Evolutionary conservation across 164 flowering plant species (phyloP).

Genomic region (Nymphaea colorata): DNA sequence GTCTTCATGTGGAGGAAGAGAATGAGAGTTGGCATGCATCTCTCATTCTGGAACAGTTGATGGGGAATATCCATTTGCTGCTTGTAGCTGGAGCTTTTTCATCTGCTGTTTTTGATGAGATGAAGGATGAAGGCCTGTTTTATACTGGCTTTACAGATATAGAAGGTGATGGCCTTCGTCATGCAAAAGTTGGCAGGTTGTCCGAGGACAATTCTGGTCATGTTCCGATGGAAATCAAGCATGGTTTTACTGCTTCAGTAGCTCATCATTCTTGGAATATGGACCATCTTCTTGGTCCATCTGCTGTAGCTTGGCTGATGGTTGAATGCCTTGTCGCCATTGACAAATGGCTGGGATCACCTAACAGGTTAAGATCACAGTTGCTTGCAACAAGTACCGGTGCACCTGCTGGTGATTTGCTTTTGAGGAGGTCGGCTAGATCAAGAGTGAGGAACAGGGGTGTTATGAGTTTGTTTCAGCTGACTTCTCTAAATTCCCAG

Average conservation of each 20-base stretch:
- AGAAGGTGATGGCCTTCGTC: conserved; percentile 42
- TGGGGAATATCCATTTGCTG: conserved; percentile 53
- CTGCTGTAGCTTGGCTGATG: conserved; percentile 37
- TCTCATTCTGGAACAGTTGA: conserved; percentile 45
- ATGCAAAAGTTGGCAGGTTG: conserved; percentile 71
- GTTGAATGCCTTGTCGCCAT: conserved; percentile 62
- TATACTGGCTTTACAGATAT: conserved; percentile 15
- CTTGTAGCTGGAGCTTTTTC: conserved; percentile 68
- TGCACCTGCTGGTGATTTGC: not conserved
- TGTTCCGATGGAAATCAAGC: no score
- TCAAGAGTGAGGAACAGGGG: not conserved
- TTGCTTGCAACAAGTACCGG: not conserved
- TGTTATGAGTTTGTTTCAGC: not conserved
- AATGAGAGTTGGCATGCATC: conserved; percentile 53
- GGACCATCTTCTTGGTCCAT: conserved; percentile 39
- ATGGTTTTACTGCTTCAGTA: no score
- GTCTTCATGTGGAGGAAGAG: conserved; percentile 69
- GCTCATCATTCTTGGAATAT: no score
- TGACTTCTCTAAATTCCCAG: not conserved
- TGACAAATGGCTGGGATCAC: conserved; percentile 48
- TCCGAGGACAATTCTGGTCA: conserved; percentile 63
- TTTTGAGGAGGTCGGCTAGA: not conserved
- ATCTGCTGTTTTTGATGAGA: conserved; percentile 19
- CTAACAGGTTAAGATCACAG: not conserved
- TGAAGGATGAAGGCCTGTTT: conserved; percentile 7